Evolutionary conservation across 148 eudicot species (phyloP), one percentile per base, ranked within the genome.

Genomic region (Hydrangea macrophylla): DNA sequence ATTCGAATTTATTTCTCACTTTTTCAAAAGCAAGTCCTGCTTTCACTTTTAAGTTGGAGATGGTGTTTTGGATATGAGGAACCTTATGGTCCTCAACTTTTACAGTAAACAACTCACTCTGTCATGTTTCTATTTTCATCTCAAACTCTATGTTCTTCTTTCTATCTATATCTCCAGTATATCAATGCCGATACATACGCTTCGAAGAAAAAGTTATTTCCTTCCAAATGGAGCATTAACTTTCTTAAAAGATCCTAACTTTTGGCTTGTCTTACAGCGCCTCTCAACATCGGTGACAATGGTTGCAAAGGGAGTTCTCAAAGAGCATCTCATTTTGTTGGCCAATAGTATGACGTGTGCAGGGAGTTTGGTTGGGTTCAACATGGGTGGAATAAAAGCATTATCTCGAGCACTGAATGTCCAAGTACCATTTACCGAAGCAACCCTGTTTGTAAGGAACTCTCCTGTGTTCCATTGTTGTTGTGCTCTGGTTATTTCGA

Each of bases 301-400:
- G 89, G 99, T 94, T 48, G 81, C 96, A 33, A 94, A 82, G 81
- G 99, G 99, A 57, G 84, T 94, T 40, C 84, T 94, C 28, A 94
- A 91, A 64, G 99, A 94, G 70, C 99, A 94, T 80, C 79, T 94
- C n/a, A 79, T 91, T 39, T 76, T 94, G 36, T 54, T 94, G 76
- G 99, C 91, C 11, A 94, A 90, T 70, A 94, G 97, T 82, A 94
- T 94, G 99, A 90, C 99, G 3, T 87, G 86, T 72, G 75, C 96
- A 45, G 99, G 99, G 17, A 86, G 77, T 63, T 57, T 94, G 68
- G 75, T 94, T 77, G 99, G 99, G 11, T 94, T 94, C 70, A 91
- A 94, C 60, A 68, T 55, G 8, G 83, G 87, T 55, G 99, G 99
- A 18, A 91, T 94, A 62, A 94, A 90, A 79, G 88, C 97, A 18